Percentiles rank a stretch among this genome's conserved stretches.
phyloP scores from a whole-genome alignment of 1,284 basidiomycete genomes.

The Fomitopsis betulina region DNA sequence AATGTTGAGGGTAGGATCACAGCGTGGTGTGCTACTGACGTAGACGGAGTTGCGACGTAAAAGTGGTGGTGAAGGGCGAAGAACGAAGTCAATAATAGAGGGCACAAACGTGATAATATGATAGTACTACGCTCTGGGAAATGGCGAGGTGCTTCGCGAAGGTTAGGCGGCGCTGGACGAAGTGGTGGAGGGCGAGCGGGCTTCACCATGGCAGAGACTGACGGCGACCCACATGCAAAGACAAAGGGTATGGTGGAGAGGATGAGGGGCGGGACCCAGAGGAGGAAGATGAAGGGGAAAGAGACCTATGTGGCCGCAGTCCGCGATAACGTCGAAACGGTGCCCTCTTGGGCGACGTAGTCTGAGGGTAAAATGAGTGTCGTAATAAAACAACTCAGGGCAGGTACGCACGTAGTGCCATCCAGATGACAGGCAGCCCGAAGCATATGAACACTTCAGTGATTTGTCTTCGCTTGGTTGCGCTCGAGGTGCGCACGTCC shows the following conservation, averaged over 20 bases:
- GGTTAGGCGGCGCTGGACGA: conserved; percentile 1
- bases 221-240: conserved; percentile 14
- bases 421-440: too few species aligned
- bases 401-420: too few species aligned
- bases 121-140: conserved; percentile 6
- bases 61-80: too few species aligned
- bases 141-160: conserved; percentile 11
- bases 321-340: conserved; percentile 11
- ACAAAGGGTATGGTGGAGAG: conserved; percentile 16
- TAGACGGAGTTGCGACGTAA: too few species aligned
- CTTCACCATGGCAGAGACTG: neutral
- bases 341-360: too few species aligned
- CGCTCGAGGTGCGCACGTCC: conserved; percentile 7
- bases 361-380: too few species aligned
- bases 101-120: too few species aligned
- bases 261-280: conserved; percentile 20
- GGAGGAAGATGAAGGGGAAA: conserved; percentile 18
- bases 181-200: conserved; percentile 6
- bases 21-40: too few species aligned
- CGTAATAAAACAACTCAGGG: too few species aligned
- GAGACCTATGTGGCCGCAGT: conserved; percentile 25
- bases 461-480: conserved; percentile 16
- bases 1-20: too few species aligned
- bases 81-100: too few species aligned
- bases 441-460: too few species aligned